Evolutionary conservation across 2,329 filamentous ascomycete genomes (phyloP).

Genomic region (Botrytis fragariae): DNA sequence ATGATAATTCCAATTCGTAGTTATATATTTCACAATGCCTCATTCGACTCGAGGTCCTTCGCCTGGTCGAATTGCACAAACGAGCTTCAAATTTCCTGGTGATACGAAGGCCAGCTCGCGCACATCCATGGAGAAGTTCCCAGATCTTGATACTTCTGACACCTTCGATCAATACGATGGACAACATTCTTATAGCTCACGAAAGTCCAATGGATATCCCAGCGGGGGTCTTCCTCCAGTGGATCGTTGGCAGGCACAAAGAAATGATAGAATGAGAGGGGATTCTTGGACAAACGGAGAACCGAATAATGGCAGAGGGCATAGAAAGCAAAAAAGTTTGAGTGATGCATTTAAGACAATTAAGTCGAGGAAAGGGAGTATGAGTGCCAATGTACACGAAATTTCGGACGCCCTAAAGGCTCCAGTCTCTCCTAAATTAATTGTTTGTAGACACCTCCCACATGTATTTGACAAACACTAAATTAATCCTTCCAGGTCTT

Average conservation of each 20-base stretch:
- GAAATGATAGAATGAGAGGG: constrained; percentile 43
- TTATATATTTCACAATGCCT: constrained; percentile 38
- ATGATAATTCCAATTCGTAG: constrained; percentile 1
- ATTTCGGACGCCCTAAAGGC: constrained; percentile 87
- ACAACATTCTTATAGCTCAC: constrained; percentile 24
- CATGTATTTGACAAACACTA: constrained; percentile 24
- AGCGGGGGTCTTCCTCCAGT: constrained; percentile 37
- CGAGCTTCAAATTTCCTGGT: constrained; percentile 34
- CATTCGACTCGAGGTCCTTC: constrained; percentile 44
- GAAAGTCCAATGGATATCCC: constrained; percentile 32
- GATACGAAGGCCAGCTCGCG: constrained; percentile 32
- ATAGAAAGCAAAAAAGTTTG: constrained; percentile 79
- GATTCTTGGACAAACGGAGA: constrained; percentile 30
- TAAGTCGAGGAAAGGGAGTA: constrained; percentile 74
- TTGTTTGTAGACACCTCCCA: constrained; percentile 56
- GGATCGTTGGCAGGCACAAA: constrained; percentile 62
- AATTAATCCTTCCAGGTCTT: constrained; percentile 58
- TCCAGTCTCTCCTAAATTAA: constrained; percentile 81
- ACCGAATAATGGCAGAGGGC: constrained; percentile 40
- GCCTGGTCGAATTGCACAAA: constrained; percentile 35
- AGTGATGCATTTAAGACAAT: constrained; percentile 85
- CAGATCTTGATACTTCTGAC: constrained; percentile 48
- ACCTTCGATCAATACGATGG: constrained; percentile 22
- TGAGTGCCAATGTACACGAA: constrained; percentile 90
- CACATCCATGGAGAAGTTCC: constrained; percentile 55